A percentile compares a stretch with the other conserved stretches of the same genome.
These are phyloP conservation scores for Linaria vulgaris DNA, from an alignment of 257 asterid genomes.

Conservation along the genomic window DNA sequence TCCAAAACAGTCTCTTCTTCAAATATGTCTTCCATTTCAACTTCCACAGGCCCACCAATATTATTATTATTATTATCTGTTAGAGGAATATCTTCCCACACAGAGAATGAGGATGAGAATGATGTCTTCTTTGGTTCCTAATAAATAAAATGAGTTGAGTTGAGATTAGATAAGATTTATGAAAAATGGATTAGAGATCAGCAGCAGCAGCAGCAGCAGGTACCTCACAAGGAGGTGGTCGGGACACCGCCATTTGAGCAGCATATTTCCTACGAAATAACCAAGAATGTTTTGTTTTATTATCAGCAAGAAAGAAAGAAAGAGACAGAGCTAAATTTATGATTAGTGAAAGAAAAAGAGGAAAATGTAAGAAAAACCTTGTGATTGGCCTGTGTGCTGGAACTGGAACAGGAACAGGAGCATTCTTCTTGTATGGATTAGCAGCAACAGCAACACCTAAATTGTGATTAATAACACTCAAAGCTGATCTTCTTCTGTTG, in stretches of 20 bases:
- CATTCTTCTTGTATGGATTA: too few species aligned
- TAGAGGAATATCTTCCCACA: slow-evolving; percentile 58
- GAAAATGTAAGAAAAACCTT: too few species aligned
- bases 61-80: slow-evolving; percentile 45
- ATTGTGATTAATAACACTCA: slow-evolving; percentile 63
- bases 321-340: slow-evolving; percentile 11
- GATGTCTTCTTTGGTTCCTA: slow-evolving; percentile 56
- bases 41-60: too few species aligned
- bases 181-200: too few species aligned
- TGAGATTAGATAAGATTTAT: too few species aligned
- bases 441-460: too few species aligned
- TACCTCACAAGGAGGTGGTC: slow-evolving; percentile 51
- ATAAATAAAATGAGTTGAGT: too few species aligned
- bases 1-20: slow-evolving; percentile 72
- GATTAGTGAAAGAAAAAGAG: too few species aligned
- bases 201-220: too few species aligned
- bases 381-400: slow-evolving; percentile 72
- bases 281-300: slow-evolving; percentile 3
- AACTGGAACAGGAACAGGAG: slow-evolving; percentile 27
- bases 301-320: slow-evolving; percentile 23
- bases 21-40: slow-evolving; percentile 89
- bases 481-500: slow-evolving; percentile 59
- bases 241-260: slow-evolving; percentile 64
- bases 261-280: slow-evolving; percentile 63
- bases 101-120: slow-evolving; percentile 35